phyloP scores from a whole-genome alignment of 148 eudicot species.

The Chenopodium quinoa region DNA sequence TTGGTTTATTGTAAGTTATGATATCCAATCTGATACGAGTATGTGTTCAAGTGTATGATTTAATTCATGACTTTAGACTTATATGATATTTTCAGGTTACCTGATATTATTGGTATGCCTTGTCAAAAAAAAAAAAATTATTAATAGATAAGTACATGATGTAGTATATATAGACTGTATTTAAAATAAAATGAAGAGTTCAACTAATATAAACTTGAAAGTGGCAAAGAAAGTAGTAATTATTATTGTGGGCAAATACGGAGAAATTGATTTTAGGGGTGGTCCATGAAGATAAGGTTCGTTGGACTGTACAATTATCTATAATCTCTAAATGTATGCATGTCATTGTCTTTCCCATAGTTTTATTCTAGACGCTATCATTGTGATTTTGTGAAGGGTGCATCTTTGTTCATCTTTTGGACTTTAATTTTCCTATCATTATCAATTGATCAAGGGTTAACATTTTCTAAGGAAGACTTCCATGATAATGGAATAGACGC shows the following conservation, averaged over 20 bases:
- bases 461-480: background rate
- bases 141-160: too few species aligned
- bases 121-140: too few species aligned
- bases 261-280: background rate
- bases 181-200: too few species aligned
- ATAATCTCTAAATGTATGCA: background rate
- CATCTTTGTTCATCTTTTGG: background rate
- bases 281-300: background rate
- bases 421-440: background rate
- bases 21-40: too few species aligned
- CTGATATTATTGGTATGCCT: too few species aligned
- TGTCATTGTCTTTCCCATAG: background rate
- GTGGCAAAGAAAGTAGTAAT: background rate
- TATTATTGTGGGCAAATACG: conserved; percentile 11
- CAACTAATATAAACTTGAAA: background rate
- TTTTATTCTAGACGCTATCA: background rate
- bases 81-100: too few species aligned
- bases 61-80: too few species aligned
- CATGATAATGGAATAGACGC: background rate
- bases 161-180: too few species aligned
- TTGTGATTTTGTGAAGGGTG: background rate
- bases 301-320: background rate
- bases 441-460: background rate
- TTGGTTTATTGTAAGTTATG: background rate
- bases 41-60: too few species aligned